A percentile compares a stretch with the other conserved stretches of the same genome.
Evolutionary conservation across 352 stramenopile genomes (phyloP).

Genomic region (Blastocystis sp.): DNA sequence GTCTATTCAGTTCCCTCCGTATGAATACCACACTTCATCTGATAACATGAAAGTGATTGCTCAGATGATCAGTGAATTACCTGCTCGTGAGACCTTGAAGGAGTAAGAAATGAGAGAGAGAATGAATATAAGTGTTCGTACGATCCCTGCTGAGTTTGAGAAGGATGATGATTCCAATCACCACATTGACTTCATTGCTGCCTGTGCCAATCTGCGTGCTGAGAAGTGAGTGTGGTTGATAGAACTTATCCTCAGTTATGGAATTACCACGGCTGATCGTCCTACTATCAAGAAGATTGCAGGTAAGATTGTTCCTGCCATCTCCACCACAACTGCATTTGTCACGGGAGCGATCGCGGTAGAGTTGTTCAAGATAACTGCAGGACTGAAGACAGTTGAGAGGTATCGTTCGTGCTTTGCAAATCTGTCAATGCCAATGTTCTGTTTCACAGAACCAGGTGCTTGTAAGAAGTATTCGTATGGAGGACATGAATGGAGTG

Average conservation of each 20-base stretch:
- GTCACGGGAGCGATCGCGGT: slow-evolving; percentile 75
- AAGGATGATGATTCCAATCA: slow-evolving; percentile 89
- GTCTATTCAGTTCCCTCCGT: background rate
- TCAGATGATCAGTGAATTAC: background rate
- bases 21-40: background rate
- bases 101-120: background rate
- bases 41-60: background rate
- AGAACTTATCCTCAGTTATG: slow-evolving; percentile 83
- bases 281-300: slow-evolving; percentile 95
- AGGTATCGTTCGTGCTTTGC: slow-evolving; percentile 6
- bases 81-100: background rate
- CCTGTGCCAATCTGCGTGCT: slow-evolving; percentile 83
- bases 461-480: background rate
- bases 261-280: slow-evolving; percentile 90
- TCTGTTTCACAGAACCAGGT: slow-evolving; percentile 34
- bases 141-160: slow-evolving; percentile 79
- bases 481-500: background rate
- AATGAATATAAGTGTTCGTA: background rate
- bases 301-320: slow-evolving; percentile 99
- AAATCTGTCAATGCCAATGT: slow-evolving; percentile 27
- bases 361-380: background rate
- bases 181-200: slow-evolving; percentile 91
- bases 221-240: slow-evolving; percentile 23
- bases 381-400: background rate
- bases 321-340: slow-evolving; percentile 95